phyloP scores from a whole-genome alignment of 495 filamentous ascomycete genomes.

The Xylaria nigripes region DNA sequence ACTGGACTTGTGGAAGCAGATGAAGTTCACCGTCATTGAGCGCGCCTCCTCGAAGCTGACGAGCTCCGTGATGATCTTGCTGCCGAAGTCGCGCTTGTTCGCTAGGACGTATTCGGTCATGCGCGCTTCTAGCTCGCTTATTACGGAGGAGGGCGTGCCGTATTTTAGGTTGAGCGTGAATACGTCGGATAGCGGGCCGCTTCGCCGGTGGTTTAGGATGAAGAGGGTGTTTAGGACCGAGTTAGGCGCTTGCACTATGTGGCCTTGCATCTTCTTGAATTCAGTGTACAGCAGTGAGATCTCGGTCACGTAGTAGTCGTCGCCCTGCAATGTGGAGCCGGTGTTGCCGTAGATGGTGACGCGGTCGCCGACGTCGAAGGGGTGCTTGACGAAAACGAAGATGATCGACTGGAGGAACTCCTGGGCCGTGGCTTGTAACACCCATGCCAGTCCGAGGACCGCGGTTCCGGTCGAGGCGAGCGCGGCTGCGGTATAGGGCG shows the following conservation, averaged over 20 bases:
- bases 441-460: slow-evolving; percentile 81
- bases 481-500: slow-evolving; percentile 73
- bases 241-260: slow-evolving; percentile 93
- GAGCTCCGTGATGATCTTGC: slow-evolving; percentile 84
- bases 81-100: slow-evolving; percentile 88
- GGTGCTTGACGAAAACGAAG: slow-evolving; percentile 97
- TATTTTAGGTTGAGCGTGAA: slow-evolving; percentile 79
- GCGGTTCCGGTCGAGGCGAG: slow-evolving; percentile 80
- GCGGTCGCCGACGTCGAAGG: slow-evolving; percentile 92
- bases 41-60: slow-evolving; percentile 50
- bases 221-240: slow-evolving; percentile 87
- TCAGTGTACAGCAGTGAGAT: slow-evolving; percentile 93
- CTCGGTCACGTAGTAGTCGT: slow-evolving; percentile 94
- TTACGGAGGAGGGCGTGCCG: slow-evolving; percentile 78
- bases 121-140: slow-evolving; percentile 73
- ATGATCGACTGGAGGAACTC: slow-evolving; percentile 87
- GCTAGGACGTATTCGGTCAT: slow-evolving; percentile 75
- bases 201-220: slow-evolving; percentile 89
- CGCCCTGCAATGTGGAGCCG: slow-evolving; percentile 63
- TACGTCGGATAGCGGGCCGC: slow-evolving; percentile 81
- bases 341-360: slow-evolving; percentile 89
- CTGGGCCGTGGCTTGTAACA: slow-evolving; percentile 85
- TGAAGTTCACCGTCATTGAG: slow-evolving; percentile 77
- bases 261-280: slow-evolving; percentile 97
- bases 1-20: slow-evolving; percentile 95